Evolutionary conservation across 306 rosid genomes (phyloP).

Genomic region (Prunus padus): DNA sequence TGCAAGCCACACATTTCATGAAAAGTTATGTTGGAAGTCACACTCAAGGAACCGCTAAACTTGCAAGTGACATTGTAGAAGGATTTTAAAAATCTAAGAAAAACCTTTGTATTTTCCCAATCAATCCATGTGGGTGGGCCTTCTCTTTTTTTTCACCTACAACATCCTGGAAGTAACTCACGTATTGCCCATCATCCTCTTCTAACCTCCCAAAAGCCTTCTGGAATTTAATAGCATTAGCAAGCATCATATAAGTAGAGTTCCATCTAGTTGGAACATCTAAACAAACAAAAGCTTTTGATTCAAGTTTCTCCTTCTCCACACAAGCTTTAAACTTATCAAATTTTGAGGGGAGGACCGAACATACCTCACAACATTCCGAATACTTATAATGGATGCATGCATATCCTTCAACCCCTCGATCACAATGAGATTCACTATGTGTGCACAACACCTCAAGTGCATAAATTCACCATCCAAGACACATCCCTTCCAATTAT

Average conservation of each 20-base stretch:
- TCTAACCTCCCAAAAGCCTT: background rate
- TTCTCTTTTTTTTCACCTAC: background rate
- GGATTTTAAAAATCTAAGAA: background rate
- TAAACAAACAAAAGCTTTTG: background rate
- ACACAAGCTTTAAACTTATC: background rate
- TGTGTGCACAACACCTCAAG: background rate
- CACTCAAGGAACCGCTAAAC: background rate
- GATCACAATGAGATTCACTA: background rate
- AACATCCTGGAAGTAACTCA: background rate
- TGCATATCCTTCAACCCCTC: too few species aligned
- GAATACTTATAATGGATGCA: background rate
- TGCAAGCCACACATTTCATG: too few species aligned
- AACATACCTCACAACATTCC: background rate
- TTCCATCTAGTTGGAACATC: slow-evolving; percentile 15
- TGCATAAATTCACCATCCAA: background rate
- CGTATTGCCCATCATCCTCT: background rate
- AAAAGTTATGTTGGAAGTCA: background rate
- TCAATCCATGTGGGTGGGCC: background rate
- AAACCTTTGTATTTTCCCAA: background rate
- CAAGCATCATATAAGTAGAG: slow-evolving; percentile 12
- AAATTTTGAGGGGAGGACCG: background rate
- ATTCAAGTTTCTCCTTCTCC: background rate
- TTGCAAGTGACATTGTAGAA: slow-evolving; percentile 5
- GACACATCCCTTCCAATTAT: background rate
- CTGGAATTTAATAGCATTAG: background rate